A percentile compares a stretch with the other conserved stretches of the same genome.
Conservation (phyloP, 2,329 filamentous ascomycete species). For the Aaosphaeria arxii region DNA sequence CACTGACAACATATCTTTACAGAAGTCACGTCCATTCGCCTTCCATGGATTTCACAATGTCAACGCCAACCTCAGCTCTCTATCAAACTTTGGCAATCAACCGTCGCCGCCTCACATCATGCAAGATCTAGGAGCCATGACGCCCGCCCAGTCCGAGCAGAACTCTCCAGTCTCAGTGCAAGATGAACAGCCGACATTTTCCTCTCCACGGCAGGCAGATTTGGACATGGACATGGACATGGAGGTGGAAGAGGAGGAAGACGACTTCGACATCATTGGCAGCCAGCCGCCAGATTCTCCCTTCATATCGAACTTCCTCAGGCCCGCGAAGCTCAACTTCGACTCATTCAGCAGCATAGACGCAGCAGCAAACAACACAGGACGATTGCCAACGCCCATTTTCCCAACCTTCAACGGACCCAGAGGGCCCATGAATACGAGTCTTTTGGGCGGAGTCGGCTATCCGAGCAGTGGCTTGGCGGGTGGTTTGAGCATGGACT, state of each 20-base stretch:
- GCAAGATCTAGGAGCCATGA: conserved; percentile 26
- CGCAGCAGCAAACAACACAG: conserved; percentile 14
- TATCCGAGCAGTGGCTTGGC: conserved; percentile 28
- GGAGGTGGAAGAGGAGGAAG: conserved; percentile 15
- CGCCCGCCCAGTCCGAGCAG: conserved; percentile 27
- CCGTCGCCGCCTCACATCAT: conserved; percentile 25
- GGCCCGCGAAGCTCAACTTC: conserved; percentile 32
- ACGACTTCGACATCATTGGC: conserved; percentile 24
- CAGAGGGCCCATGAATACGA: conserved; percentile 4
- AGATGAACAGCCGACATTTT: conserved; percentile 15
- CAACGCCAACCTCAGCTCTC: conserved; percentile 14
- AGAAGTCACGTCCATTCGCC: conserved; percentile 30
- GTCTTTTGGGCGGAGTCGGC: conserved; percentile 22
- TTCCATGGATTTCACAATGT: conserved; percentile 15
- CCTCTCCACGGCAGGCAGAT: conserved; percentile 21
- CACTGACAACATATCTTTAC: conserved; percentile 5
- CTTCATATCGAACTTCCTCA: conserved; percentile 24
- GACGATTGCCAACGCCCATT: conserved; percentile 40
- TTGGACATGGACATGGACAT: conserved; percentile 38
- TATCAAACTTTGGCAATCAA: conserved; percentile 16
- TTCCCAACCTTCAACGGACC: conserved; percentile 32
- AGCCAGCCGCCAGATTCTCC: conserved; percentile 38
- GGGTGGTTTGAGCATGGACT: conserved; percentile 16
- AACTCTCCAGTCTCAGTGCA: conserved; percentile 25
- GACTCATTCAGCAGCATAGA: conserved; percentile 20